Base-by-base conservation (phyloP, 2,329 filamentous ascomycete species). In the Stemphylium vesicarium region DNA sequence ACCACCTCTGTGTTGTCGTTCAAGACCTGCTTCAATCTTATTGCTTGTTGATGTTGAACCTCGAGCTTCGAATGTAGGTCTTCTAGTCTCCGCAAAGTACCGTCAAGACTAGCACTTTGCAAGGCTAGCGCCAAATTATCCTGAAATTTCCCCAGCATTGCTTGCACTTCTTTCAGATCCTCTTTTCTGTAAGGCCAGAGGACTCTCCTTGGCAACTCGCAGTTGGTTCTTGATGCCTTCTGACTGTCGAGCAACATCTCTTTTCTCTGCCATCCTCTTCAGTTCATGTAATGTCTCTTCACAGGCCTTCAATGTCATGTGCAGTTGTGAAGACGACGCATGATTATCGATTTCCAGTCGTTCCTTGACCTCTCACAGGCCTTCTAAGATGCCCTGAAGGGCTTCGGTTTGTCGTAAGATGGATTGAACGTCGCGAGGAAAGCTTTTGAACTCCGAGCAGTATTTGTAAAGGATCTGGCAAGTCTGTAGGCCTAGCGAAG, bases 381-480 rank as follows among this genome's bases (percentile, higher is more conserved):
- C 40, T 26, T 31, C 32, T 8, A 60, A 49, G 1, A 53, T 57
- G 15, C 49, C 45, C 16, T 57, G 29, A 13, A 60, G 39, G 15
- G 45, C 33, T 31, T 54, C 40, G n/a, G 45, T 31, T n/a, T 52
- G 53, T 6, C 39, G 11, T 22, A 54, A 10, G 3, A 52, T 26
- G 10, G 10, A 6, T 5, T 57, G 24, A 13, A 60, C 57, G 22
- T 60, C 50, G n/a, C 49, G 39, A 32, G 50, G 46, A 24, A 40
- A 48, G 43, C 33, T 47, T 4, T 40, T 40, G 35, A 47, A 55
- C 10, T 57, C 16, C 8, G 47, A 48, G 29, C 57, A 61, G 36
- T 56, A 59, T 16, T 46, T 24, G 29, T 51, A 39, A 10, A 63
- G 43, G 22, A 52, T 59, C n/a, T 61, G 60, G 15, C 50, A 61